Base-by-base conservation (phyloP, 139 green algal genomes). In the Coccomyxa sp. region DNA sequence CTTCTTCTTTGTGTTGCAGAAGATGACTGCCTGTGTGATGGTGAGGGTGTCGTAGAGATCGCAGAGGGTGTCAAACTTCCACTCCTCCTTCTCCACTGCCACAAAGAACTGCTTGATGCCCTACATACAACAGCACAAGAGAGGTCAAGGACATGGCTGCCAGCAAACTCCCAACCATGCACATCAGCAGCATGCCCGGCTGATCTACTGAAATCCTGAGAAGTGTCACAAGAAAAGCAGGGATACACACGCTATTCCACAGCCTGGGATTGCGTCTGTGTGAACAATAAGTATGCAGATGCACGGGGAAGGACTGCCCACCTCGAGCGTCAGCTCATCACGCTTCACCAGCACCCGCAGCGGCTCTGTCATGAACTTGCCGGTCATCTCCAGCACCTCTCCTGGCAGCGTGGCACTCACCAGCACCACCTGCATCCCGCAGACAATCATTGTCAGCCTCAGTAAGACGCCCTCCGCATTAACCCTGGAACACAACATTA, bases 41-140 rank as follows among this genome's bases (percentile, higher is more conserved):
- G 96, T 99, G 54, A 99, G 89, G 34, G 97, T 99, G 81, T 99
- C 97, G 85, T 99, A 99, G 73, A 99, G 84, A 85, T 99, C 97
- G 80, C 94, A 98, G 50, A 99, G 91, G 18, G 97, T 99, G 91
- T 99, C 94, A 83, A 98, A 99, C 87, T 99, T 99, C 97, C 97
- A 99, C 86, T 99, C 97, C 90, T 99, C 97, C 7, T 88, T 85
- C 88, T 99, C 97, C 71, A 99, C 97, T 2, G 95, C 95, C 77
- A 99, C 95, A 85, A 99, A 99, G 83, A 99, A 99, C 88, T 99
- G 97, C 88, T 97, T 97, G 90, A 99, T 99, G 82, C 97, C 97
- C 91, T 94, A 83, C 37, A 90, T 55, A 85, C 35, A 31, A 41
- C 70, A 55, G 90, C 44, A 92, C n/a, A n/a, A n/a, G n/a, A n/a